Conservation (phyloP, 192 early-diverging fungal species). For the Coemansia sp. region DNA sequence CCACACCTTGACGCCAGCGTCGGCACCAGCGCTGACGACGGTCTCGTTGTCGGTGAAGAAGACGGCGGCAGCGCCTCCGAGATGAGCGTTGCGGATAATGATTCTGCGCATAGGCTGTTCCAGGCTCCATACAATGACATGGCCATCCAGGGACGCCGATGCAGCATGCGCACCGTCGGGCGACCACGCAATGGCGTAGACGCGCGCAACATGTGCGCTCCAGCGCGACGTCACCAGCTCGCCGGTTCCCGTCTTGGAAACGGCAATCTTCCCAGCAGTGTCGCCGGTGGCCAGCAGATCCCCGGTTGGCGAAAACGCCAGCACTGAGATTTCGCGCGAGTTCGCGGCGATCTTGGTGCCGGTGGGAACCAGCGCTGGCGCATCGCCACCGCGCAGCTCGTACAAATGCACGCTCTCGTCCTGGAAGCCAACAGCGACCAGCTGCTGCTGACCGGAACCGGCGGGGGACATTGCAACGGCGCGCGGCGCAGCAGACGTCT, state of each 20-base stretch:
- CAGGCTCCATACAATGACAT: conserved; percentile 87
- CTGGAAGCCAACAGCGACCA: conserved; percentile 51
- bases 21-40: conserved; percentile 76
- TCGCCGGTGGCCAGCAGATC: conserved; percentile 79
- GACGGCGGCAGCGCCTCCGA: conserved; percentile 74
- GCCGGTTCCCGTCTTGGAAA: conserved; percentile 63
- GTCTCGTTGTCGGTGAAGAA: conserved; percentile 67
- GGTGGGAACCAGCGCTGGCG: conserved; percentile 11
- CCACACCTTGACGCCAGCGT: conserved; percentile 82
- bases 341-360: conserved; percentile 39
- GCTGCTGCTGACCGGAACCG: not conserved
- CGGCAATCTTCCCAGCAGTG: conserved; percentile 73
- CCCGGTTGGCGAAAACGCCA: conserved; percentile 78
- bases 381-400: conserved; percentile 40
- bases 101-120: conserved; percentile 78
- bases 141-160: conserved; percentile 83
- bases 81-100: conserved; percentile 78
- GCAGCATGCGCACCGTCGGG: conserved; percentile 71
- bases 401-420: conserved; percentile 71
- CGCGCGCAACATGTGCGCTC: conserved; percentile 87
- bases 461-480: conserved; percentile 13
- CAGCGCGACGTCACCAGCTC: conserved; percentile 65
- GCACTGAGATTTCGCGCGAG: conserved; percentile 71
- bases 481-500: conserved; percentile 8
- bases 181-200: conserved; percentile 81